Base-by-base conservation (phyloP, 2,329 filamentous ascomycete species). In the Trichophyton schoenleinii region DNA sequence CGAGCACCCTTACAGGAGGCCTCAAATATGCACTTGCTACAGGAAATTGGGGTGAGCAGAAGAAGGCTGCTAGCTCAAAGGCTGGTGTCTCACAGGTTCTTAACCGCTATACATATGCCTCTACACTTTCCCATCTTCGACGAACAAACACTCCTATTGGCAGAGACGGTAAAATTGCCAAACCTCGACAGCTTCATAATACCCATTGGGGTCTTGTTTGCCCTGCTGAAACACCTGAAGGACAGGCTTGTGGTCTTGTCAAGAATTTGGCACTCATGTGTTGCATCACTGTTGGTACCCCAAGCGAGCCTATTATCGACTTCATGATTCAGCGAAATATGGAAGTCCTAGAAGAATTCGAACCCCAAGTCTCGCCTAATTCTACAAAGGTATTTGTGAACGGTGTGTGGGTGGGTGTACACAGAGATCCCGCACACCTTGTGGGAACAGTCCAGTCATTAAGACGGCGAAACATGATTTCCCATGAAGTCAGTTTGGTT, bases 41-140 rank as follows among this genome's bases (percentile, higher is more conserved):
- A 13, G 94, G 94, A 67, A 99, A 99, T 76, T 99, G 94, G 95
- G 95, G 94, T 70, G 94, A 99, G 67, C 94, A 99, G 79, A 99
- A 97, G 82, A 99, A 97, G 79, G 91, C 94, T 20, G 88, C 89
- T 68, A 92, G 87, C 68, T 89, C 91, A 0, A 97, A 95, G 66
- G 94, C 94, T 55, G 95, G 94, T 81, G 94, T 99, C 55, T 97
- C 92, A 57, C 94, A 99, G 77, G 95, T 99, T 76, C 78, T 99
- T 70, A 99, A 96, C 78, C 85, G 94, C 72, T 99, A 97, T 73
- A 97, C 95, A 0, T 99, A 96, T 71, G 86, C 94, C 15, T 99
- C 95, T 46, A 97, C 92, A 0, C 77, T 99, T 49, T 99, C 94
- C 18, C 95, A 99, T 86, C 82, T 99, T 76, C 87, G 95, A 69